Evolutionary conservation across 108 stramenopile genomes (phyloP), one percentile per base, ranked within the genome.

Genomic region (Cylindrotheca fusiformis): DNA sequence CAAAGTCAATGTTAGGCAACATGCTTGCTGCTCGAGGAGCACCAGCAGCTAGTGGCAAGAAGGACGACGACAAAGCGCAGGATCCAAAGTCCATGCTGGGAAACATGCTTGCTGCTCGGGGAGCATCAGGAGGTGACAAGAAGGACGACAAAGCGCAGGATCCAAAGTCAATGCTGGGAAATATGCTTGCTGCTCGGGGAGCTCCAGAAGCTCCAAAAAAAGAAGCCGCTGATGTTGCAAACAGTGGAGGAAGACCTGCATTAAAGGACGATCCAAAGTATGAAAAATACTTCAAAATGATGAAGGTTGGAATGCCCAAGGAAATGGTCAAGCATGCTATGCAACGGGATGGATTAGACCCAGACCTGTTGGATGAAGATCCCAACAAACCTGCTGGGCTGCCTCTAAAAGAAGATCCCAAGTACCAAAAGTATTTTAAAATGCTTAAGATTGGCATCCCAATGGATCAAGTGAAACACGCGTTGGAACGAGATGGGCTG

Each of bases 401-500:
- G 10, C 85, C 91, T 0, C 54, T 91, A 56, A 90, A 90, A 54
- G 85, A 88, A 20, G 90, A 94, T 61, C 92, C 95, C 6, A 72
- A 72, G 22, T 93, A 79, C 50, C 29, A 55, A 17, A 96, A 95
- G 64, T 96, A 90, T 60, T 93, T 96, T 77, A 93, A 91, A 66
- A 95, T 96, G 96, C 70, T 96, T 19, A 94, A 92, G 50, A 79
- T 96, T 25, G 90, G 91, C 0, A 66, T 96, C 22, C 87, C 93
- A 0, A 79, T 94, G 75, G 87, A 83, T 1, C 89, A 91, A 8
- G 95, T 94, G 41, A 96, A 96, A 67, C 88, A 93, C 78, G 83
- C 90, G 10, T 86, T 94, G 91, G 73, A 73, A 54, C 56, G 87
- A 14, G 93, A 93, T 77, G 91, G 95, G 19, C 28, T 90, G 50